A percentile compares a stretch with the other conserved stretches of the same genome.
Evolutionary conservation across 768 basidiomycete species (phyloP).

Genomic region (Boletus eberwhitei): DNA sequence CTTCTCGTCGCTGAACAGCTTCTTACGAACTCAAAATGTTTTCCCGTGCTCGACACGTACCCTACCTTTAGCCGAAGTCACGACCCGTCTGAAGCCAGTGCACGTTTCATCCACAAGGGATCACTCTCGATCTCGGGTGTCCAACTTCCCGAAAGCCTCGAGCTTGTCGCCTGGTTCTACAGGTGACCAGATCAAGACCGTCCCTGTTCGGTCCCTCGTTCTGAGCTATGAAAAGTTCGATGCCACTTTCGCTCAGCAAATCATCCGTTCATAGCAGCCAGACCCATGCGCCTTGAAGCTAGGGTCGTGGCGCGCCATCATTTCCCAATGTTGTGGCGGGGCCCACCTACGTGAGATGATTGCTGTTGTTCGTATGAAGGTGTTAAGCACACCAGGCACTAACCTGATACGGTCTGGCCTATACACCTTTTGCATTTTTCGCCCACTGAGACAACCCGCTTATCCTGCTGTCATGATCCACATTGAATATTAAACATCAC

Average conservation of each 20-base stretch:
- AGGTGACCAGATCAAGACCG: conserved; percentile 26
- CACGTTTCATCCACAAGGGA: conserved; percentile 18
- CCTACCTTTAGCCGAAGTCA: conserved; percentile 72
- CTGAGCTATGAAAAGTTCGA: conserved; percentile 6
- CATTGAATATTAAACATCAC: background rate
- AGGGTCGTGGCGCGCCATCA: conserved; percentile 46
- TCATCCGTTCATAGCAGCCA: conserved; percentile 26
- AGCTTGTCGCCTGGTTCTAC: conserved; percentile 15
- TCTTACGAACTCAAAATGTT: conserved; percentile 8
- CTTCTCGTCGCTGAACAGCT: conserved; percentile 27
- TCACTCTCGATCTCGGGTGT: conserved; percentile 28
- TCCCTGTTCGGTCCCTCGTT: conserved; percentile 37
- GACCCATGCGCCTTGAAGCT: conserved; percentile 41
- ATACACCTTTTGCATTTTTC: background rate
- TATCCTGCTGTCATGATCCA: background rate
- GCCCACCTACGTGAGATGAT: conserved; percentile 48
- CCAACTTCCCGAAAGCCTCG: conserved; percentile 29
- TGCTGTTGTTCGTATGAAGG: too few relatives aligned
- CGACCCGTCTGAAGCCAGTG: conserved; percentile 48
- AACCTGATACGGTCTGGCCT: background rate
- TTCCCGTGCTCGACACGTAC: conserved; percentile 18
- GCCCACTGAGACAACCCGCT: background rate
- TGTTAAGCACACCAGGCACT: too few relatives aligned
- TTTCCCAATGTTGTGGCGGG: conserved; percentile 45
- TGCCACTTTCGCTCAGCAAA: conserved; percentile 3